phyloP scores from a whole-genome alignment of 1,139 yeast genomes.

The Suhomyces wounanorum region DNA sequence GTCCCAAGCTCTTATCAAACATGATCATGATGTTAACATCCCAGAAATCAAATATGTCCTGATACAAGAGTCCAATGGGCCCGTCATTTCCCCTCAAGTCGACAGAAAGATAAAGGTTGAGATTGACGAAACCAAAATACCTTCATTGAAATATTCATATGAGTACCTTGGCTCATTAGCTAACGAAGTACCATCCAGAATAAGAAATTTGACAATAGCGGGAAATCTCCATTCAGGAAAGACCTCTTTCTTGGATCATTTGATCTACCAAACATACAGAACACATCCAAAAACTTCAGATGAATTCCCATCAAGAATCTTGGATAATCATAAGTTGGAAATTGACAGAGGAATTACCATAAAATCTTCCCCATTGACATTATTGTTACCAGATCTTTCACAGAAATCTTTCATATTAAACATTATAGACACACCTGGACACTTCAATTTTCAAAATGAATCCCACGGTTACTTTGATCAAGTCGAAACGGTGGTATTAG shows the following conservation, averaged over 20 bases:
- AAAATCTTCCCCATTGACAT: conserved; percentile 61
- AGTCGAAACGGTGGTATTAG: conserved; percentile 67
- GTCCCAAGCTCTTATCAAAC: conserved; percentile 8
- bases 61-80: conserved; percentile 40
- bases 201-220: conserved; percentile 77
- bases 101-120: conserved; percentile 52
- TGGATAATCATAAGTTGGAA: conserved; percentile 74
- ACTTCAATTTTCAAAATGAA: conserved; percentile 80
- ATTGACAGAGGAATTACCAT: conserved; percentile 69
- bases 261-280: conserved; percentile 66
- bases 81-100: conserved; percentile 62
- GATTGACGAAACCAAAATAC: conserved; percentile 36
- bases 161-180: conserved; percentile 58
- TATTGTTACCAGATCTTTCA: conserved; percentile 57
- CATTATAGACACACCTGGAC: conserved; percentile 89
- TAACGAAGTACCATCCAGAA: conserved; percentile 56
- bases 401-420: conserved; percentile 63
- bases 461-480: conserved; percentile 56
- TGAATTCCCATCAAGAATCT: conserved; percentile 54
- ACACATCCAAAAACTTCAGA: conserved; percentile 16
- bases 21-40: not conserved
- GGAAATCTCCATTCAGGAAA: conserved; percentile 90
- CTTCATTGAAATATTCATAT: conserved; percentile 61
- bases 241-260: conserved; percentile 71
- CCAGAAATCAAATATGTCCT: conserved; percentile 9